Base-by-base conservation (phyloP, 2,329 filamentous ascomycete genomes). In the Setomelanomma holmii region DNA sequence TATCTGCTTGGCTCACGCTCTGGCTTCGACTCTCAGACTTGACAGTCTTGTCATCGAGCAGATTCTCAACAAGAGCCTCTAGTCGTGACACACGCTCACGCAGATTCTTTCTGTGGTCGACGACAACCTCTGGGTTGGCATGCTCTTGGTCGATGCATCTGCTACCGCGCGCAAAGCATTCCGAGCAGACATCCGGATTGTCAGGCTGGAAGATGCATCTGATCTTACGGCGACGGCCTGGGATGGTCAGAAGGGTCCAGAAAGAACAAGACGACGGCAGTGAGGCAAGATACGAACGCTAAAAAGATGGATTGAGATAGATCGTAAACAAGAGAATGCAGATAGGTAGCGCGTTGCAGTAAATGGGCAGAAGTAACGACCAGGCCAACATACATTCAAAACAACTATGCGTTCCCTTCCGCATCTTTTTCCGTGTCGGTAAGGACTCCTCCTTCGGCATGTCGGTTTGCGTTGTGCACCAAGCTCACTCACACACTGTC, bases 181-280 rank as follows among this genome's bases (percentile, higher is more conserved):
- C 77, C 23, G 74, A 75, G 61, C 79, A 82, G 45, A 73, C 64
- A 20, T 72, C 64, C 11, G 72, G 69, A 43, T 72, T 75, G 33
- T 73, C 72, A n/a, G 68, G 53, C 21, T 69, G 67, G 49, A 74
- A 80, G 45, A 79, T 76, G 64, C 80, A 83, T 45, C 76, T 74
- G 22, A 81, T 79, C 66, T 82, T 82, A 44, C 80, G 77, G 33
- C 80, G 76, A 35, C 79, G 76, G 51, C 80, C 82, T 74, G 45
- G 27, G 36, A 20, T 40, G 16, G 60, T 75, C 55, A 74, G 71
- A 61, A 38, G 30, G 21, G 8, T 17, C 36, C 20, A 24, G 23
- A 34, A 51, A 17, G 27, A 40, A 22, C 27, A 47, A 40, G 30
- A 40, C 21, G 48, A 43, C 39, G 16, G n/a, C 39, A 22, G 43